These are phyloP conservation scores for Trichoderma polysporum DNA, from an alignment of 2,329 filamentous ascomycete species.

Conservation along the genomic window DNA sequence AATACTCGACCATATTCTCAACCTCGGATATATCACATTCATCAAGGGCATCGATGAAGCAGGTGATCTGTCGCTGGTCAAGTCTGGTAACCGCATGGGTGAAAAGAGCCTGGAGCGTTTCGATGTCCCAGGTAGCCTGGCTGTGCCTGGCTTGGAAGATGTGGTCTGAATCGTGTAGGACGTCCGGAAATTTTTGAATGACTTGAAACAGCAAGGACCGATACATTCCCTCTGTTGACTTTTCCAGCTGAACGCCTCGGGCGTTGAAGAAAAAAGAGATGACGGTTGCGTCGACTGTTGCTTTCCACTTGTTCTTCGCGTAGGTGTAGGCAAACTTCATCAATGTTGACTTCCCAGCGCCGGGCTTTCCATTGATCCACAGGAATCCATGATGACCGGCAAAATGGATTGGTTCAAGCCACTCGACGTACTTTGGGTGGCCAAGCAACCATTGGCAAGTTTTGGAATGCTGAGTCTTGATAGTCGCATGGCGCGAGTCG, in stretches of 20 bases:
- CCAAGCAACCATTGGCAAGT: background rate
- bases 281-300: background rate
- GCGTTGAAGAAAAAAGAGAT: background rate
- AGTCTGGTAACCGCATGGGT: background rate
- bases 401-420: background rate
- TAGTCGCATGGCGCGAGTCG: background rate
- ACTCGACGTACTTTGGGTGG: background rate
- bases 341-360: background rate
- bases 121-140: background rate
- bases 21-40: background rate
- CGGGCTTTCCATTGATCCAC: background rate
- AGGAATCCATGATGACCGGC: background rate
- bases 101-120: background rate
- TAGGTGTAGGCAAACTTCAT: background rate
- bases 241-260: background rate
- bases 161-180: background rate
- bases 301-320: background rate
- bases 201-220: background rate
- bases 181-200: background rate
- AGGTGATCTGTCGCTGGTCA: background rate
- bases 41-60: conserved; percentile 3
- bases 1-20: background rate
- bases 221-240: background rate
- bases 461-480: background rate
- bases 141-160: background rate